phyloP scores from a whole-genome alignment of 371 early-diverging fungal species.

The Umbelopsis sp. region DNA sequence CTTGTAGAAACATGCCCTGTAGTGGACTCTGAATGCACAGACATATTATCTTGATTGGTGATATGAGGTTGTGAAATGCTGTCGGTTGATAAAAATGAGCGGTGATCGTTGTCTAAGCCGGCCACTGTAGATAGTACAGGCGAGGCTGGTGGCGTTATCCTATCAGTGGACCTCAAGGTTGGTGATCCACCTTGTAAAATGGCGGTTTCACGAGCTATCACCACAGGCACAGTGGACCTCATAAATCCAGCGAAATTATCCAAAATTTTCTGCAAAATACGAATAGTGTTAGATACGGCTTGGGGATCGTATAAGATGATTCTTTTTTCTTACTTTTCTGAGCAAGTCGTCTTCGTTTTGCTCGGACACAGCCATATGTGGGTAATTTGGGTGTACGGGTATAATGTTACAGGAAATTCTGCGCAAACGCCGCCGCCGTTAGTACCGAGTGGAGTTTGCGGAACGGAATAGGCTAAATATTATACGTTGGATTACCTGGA shows the following conservation, averaged over 20 bases:
- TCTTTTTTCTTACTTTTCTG: neutral
- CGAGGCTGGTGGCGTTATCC: constrained; percentile 6
- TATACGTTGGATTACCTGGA: neutral
- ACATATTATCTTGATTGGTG: neutral
- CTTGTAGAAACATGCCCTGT: neutral
- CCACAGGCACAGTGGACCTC: neutral
- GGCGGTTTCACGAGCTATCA: neutral
- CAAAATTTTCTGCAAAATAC: neutral
- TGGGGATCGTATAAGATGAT: neutral
- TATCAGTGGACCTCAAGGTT: neutral
- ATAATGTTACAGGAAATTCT: constrained; percentile 1
- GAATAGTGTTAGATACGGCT: too few relatives aligned
- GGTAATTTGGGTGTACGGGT: neutral
- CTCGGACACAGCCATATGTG: neutral
- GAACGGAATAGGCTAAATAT: too few relatives aligned
- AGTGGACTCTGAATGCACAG: neutral
- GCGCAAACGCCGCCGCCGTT: neutral
- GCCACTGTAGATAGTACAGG: neutral
- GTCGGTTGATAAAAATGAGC: neutral
- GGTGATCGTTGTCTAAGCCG: neutral
- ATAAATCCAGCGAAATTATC: constrained; percentile 9
- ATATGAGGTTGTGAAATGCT: neutral
- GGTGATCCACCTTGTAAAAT: neutral
- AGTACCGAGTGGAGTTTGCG: neutral
- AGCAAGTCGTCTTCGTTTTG: neutral